phyloP scores from a whole-genome alignment of 768 basidiomycete species.

The Pseudohyphozyma bogoriensis region DNA sequence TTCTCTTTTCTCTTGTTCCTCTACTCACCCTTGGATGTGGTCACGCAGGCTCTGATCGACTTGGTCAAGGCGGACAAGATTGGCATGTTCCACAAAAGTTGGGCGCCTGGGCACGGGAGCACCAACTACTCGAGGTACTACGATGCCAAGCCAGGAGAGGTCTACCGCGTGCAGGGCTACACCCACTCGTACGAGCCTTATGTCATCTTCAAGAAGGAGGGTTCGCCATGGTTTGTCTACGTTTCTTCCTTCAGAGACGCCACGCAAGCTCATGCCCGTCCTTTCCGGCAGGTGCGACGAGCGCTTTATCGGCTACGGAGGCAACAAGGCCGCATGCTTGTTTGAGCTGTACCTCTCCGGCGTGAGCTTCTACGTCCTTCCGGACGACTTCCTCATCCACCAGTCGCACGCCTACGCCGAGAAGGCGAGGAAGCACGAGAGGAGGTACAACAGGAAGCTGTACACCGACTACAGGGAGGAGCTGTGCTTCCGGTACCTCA shows the following conservation, averaged over 20 bases:
- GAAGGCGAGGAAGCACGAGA: conserved; percentile 59
- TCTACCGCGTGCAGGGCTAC: conserved; percentile 63
- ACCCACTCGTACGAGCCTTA: conserved; percentile 84
- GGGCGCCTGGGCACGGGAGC: conserved; percentile 69
- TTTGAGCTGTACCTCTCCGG: conserved; percentile 86
- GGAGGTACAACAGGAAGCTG: conserved; percentile 63
- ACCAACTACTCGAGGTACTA: conserved; percentile 67
- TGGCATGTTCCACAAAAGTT: conserved; percentile 65
- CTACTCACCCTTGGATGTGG: background rate
- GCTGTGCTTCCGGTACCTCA: conserved; percentile 60
- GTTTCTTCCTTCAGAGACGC: background rate
- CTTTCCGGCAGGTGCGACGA: conserved; percentile 63
- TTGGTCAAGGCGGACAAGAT: conserved; percentile 52
- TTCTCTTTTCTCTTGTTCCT: conserved; percentile 2
- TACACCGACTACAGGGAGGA: conserved; percentile 73
- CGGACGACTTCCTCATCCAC: conserved; percentile 81
- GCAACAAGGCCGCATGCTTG: conserved; percentile 84
- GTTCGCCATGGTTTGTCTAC: conserved; percentile 55
- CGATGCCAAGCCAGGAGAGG: conserved; percentile 49
- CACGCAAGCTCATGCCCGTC: background rate
- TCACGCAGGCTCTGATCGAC: conserved; percentile 44
- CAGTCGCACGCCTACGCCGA: conserved; percentile 78
- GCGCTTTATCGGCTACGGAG: conserved; percentile 80
- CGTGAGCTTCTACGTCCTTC: conserved; percentile 67
- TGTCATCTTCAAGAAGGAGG: conserved; percentile 65